A percentile compares a stretch with the other conserved stretches of the same genome.
Evolutionary conservation across 331 rosid species (phyloP).

Genomic region (Stylosanthes scabra): DNA sequence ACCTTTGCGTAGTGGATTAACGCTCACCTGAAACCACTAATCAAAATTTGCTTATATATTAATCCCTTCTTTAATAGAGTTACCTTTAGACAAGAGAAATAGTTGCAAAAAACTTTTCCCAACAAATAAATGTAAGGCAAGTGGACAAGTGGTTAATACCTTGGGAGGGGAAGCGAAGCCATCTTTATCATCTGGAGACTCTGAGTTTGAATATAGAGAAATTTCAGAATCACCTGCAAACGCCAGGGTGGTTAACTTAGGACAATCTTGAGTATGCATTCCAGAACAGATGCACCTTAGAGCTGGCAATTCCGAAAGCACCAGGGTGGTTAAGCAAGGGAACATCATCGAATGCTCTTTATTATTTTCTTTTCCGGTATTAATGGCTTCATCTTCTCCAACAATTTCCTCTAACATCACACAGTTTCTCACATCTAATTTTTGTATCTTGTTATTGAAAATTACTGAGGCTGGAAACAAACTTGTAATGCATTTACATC

Average conservation of each 20-base stretch:
- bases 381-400: not conserved
- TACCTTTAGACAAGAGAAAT: too few species aligned
- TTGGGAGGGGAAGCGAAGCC: too few species aligned
- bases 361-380: not conserved
- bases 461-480: constrained; percentile 5
- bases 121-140: too few species aligned
- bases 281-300: constrained; percentile 14
- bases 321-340: not conserved
- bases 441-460: not conserved
- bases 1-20: too few species aligned
- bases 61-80: too few species aligned
- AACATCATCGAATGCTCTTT: not conserved
- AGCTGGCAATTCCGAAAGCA: not conserved
- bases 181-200: too few species aligned
- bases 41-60: too few species aligned
- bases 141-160: too few species aligned
- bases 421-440: not conserved
- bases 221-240: too few species aligned
- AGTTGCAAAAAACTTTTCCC: too few species aligned
- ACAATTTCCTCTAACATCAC: not conserved
- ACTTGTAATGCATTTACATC: not conserved
- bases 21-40: too few species aligned
- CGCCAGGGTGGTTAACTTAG: not conserved
- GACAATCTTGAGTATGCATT: not conserved
- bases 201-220: too few species aligned